Conservation (phyloP, 345 rosid species). For the Eucalyptus pauciflora region DNA sequence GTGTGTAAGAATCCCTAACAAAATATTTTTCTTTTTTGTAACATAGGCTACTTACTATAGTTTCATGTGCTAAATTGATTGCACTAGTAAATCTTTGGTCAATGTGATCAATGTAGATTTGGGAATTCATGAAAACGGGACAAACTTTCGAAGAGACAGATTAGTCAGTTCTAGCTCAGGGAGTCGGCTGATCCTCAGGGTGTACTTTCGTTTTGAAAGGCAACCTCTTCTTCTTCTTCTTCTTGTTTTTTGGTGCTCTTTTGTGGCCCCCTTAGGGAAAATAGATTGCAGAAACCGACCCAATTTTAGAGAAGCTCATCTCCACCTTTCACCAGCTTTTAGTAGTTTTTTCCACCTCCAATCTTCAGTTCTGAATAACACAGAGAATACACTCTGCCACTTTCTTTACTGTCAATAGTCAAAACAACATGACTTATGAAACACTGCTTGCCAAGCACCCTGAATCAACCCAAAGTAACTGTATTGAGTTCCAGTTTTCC, state of each 20-base stretch:
- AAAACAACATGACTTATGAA: not conserved
- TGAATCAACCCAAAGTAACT: not conserved
- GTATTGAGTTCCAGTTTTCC: not conserved
- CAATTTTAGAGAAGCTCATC: not conserved
- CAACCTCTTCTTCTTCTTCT: not conserved
- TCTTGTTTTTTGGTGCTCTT: too few species aligned
- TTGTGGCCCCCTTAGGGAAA: not conserved
- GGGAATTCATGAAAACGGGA: not conserved
- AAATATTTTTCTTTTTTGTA: not conserved
- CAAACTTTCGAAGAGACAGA: not conserved
- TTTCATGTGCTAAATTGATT: not conserved
- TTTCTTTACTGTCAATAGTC: not conserved
- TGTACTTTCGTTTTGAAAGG: not conserved
- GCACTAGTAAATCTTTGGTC: not conserved
- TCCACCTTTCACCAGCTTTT: not conserved
- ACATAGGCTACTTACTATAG: not conserved
- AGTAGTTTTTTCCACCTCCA: not conserved
- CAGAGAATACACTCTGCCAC: not conserved
- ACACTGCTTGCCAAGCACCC: not conserved
- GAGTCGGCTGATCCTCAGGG: not conserved
- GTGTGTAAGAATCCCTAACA: not conserved
- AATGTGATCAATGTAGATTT: not conserved
- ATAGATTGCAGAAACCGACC: not conserved
- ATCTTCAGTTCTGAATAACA: not conserved
- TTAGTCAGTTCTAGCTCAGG: not conserved